phyloP scores from a whole-genome alignment of 2,329 filamentous ascomycete genomes.

The Exophiala viscosa region DNA sequence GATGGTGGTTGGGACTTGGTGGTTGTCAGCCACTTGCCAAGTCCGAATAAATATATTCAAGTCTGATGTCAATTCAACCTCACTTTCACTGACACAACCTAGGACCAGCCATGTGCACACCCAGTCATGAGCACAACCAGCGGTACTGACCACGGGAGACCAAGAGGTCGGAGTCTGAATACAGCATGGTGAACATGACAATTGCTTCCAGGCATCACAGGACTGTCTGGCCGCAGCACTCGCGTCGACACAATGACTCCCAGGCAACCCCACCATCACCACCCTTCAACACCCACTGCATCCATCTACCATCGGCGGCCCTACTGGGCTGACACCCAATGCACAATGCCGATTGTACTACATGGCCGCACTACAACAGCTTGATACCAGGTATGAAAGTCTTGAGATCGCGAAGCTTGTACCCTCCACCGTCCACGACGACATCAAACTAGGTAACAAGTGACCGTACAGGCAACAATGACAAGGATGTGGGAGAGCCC shows the following conservation, averaged over 20 bases:
- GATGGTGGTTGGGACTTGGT: too few relatives aligned
- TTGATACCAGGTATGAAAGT: conserved; percentile 42
- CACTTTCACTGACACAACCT: conserved; percentile 3
- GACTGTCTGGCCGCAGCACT: conserved; percentile 15
- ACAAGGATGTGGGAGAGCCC: conserved; percentile 11
- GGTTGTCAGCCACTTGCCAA: not conserved
- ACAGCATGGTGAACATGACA: too few relatives aligned
- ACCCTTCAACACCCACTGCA: conserved; percentile 32
- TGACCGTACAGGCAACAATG: conserved; percentile 9
- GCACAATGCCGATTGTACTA: conserved; percentile 52
- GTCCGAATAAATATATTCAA: not conserved
- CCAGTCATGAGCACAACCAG: not conserved
- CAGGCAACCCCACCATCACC: conserved; percentile 16
- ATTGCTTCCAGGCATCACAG: conserved; percentile 17
- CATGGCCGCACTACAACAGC: conserved; percentile 46
- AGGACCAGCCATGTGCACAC: too few relatives aligned
- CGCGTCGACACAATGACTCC: conserved; percentile 12
- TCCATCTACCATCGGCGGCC: conserved; percentile 42
- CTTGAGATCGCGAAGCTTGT: conserved; percentile 50
- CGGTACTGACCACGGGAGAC: not conserved
- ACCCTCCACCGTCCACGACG: conserved; percentile 40
- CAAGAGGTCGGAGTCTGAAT: too few relatives aligned
- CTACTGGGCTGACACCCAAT: conserved; percentile 59
- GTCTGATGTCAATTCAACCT: not conserved
- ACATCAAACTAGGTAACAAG: conserved; percentile 30